Conservation (phyloP, 768 basidiomycete species). For the Strobilomyces echinocephalus region DNA sequence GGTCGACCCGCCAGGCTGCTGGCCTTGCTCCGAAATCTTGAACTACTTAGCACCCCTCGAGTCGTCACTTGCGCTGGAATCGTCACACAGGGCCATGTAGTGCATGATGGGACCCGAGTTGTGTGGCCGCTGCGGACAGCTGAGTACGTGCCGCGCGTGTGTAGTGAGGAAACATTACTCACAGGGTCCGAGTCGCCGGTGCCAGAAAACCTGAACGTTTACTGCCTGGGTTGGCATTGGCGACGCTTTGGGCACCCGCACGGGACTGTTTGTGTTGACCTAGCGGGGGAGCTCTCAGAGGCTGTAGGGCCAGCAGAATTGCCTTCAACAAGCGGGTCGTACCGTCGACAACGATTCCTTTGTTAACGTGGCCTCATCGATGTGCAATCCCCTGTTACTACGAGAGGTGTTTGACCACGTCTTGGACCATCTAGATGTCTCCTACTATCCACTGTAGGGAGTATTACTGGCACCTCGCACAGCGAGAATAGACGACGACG, state of each 20-base stretch:
- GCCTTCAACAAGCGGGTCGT: conserved; percentile 25
- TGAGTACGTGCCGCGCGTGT: not conserved
- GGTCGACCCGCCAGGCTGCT: conserved; percentile 25
- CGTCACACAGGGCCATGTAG: conserved; percentile 64
- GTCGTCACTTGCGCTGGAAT: conserved; percentile 53
- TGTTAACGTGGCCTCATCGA: too few species aligned
- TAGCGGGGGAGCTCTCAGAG: conserved; percentile 36
- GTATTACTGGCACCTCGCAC: too few species aligned
- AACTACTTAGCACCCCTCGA: conserved; percentile 61
- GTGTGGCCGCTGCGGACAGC: conserved; percentile 42
- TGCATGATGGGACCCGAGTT: conserved; percentile 64
- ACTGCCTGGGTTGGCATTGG: conserved; percentile 56
- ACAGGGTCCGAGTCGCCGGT: conserved; percentile 25
- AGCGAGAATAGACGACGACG: too few species aligned
- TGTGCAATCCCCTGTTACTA: too few species aligned
- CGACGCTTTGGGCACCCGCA: conserved; percentile 43
- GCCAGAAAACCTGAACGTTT: conserved; percentile 50
- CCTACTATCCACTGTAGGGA: too few species aligned
- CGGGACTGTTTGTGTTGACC: conserved; percentile 39
- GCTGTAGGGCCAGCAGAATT: conserved; percentile 28
- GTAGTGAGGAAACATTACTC: not conserved
- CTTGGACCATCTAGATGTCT: too few species aligned
- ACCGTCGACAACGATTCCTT: conserved; percentile 28
- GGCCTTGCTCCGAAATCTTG: conserved; percentile 58
- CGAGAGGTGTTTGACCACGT: too few species aligned